These are phyloP conservation scores for Penicillium fuscoglaucum DNA, from an alignment of 2,329 filamentous ascomycete genomes.

Conservation along the genomic window DNA sequence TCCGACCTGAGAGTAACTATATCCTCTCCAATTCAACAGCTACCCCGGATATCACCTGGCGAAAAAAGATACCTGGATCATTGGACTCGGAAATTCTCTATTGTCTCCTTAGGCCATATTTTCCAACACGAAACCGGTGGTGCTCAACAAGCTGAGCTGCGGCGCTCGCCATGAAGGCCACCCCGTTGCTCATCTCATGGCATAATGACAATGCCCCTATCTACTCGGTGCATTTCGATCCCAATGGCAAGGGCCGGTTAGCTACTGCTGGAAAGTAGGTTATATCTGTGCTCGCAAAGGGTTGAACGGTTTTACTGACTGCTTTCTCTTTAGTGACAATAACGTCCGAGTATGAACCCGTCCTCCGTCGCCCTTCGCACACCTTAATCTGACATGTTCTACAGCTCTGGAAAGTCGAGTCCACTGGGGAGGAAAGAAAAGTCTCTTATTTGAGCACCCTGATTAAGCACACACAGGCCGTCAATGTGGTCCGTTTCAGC, in stretches of 20 bases:
- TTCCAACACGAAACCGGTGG: constrained; percentile 4
- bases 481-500: constrained; percentile 96
- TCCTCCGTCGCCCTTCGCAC: constrained; percentile 19
- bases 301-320: constrained; percentile 16
- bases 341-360: constrained; percentile 75
- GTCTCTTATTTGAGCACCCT: constrained; percentile 91
- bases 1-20: not conserved
- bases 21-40: constrained; percentile 5
- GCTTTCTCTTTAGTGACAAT: constrained; percentile 62
- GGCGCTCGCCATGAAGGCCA: constrained; percentile 76
- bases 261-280: constrained; percentile 81
- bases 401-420: constrained; percentile 88
- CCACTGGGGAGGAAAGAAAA: constrained; percentile 79
- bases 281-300: not conserved
- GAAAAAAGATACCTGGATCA: constrained; percentile 8
- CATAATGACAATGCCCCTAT: constrained; percentile 96
- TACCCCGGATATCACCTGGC: constrained; percentile 9
- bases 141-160: constrained; percentile 27
- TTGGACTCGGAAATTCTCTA: constrained; percentile 7
- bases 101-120: constrained; percentile 2
- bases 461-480: constrained; percentile 90
- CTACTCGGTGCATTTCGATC: constrained; percentile 96
- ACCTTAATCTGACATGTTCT: constrained; percentile 38
- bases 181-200: constrained; percentile 96
- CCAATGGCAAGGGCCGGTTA: constrained; percentile 82